These are phyloP conservation scores for Crithidia fasciculata DNA, from an alignment of 208 protist genomes.

Conservation along the genomic window DNA sequence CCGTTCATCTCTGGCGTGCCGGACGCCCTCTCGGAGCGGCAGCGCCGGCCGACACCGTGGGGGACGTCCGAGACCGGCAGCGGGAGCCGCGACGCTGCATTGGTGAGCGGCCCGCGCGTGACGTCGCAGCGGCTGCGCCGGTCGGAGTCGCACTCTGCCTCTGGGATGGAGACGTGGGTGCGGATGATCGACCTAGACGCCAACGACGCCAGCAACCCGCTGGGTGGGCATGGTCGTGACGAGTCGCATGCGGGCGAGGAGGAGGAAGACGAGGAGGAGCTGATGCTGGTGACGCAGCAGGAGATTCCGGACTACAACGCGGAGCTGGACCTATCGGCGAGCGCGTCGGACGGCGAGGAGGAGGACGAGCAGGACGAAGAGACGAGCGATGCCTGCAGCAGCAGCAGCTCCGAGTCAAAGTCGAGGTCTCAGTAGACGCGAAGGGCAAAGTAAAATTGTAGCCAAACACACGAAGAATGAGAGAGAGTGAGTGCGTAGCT, in stretches of 20 bases:
- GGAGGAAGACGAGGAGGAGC: conserved; percentile 7
- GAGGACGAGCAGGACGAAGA: neutral
- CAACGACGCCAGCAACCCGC: conserved; percentile 1
- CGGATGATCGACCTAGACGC: conserved; percentile 22
- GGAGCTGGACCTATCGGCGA: neutral
- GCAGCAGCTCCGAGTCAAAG: neutral
- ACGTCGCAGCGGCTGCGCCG: conserved; percentile 19
- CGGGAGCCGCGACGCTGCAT: neutral
- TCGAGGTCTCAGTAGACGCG: neutral
- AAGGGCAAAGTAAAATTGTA: neutral
- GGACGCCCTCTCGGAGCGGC: neutral
- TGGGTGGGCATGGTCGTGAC: neutral
- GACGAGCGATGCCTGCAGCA: neutral
- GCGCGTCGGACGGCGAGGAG: conserved; percentile 1
- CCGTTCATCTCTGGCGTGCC: neutral
- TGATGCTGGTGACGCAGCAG: conserved; percentile 77
- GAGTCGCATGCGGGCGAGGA: neutral
- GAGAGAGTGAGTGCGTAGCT: no score
- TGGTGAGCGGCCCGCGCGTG: neutral
- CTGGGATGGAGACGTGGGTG: conserved; percentile 24
- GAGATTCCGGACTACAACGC: conserved; percentile 45
- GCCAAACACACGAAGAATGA: no score
- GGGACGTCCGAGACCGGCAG: neutral
- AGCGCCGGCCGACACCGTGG: neutral
- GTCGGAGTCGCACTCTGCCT: conserved; percentile 19